Evolutionary conservation across 805 yeast species (phyloP).

Genomic region (Ogataea pignaliae): DNA sequence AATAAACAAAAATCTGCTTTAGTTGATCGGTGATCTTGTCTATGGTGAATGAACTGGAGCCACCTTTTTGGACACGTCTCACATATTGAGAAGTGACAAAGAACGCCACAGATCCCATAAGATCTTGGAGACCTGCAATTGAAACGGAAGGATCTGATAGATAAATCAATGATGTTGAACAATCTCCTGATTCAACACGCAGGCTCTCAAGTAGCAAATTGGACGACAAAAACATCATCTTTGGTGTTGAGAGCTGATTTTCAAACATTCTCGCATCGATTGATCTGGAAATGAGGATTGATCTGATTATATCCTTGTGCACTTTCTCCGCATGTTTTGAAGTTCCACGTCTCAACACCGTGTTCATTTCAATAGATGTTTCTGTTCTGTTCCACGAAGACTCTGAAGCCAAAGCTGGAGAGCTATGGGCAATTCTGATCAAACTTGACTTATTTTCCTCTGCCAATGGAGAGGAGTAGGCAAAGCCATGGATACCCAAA

Average conservation of each 20-base stretch:
- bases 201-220: slow-evolving; percentile 73
- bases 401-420: slow-evolving; percentile 87
- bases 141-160: slow-evolving; percentile 81
- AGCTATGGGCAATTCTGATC: slow-evolving; percentile 70
- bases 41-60: slow-evolving; percentile 50
- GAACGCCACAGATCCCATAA: slow-evolving; percentile 60
- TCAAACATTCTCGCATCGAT: slow-evolving; percentile 38
- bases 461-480: slow-evolving; percentile 52
- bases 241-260: slow-evolving; percentile 59
- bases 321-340: slow-evolving; percentile 74
- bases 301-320: slow-evolving; percentile 58
- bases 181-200: slow-evolving; percentile 75
- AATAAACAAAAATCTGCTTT: slow-evolving; percentile 57
- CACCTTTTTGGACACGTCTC: slow-evolving; percentile 46
- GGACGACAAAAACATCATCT: slow-evolving; percentile 83
- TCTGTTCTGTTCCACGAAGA: slow-evolving; percentile 78
- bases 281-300: slow-evolving; percentile 46
- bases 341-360: slow-evolving; percentile 85
- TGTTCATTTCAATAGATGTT: slow-evolving; percentile 86
- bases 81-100: slow-evolving; percentile 56
- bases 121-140: slow-evolving; percentile 62
- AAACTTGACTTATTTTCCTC: slow-evolving; percentile 45
- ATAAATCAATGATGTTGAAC: slow-evolving; percentile 72
- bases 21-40: slow-evolving; percentile 63
- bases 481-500: slow-evolving; percentile 85